A percentile compares a stretch with the other conserved stretches of the same genome.
Conservation (phyloP, 371 early-diverging fungal genomes). For the Apophysomyces elegans region DNA sequence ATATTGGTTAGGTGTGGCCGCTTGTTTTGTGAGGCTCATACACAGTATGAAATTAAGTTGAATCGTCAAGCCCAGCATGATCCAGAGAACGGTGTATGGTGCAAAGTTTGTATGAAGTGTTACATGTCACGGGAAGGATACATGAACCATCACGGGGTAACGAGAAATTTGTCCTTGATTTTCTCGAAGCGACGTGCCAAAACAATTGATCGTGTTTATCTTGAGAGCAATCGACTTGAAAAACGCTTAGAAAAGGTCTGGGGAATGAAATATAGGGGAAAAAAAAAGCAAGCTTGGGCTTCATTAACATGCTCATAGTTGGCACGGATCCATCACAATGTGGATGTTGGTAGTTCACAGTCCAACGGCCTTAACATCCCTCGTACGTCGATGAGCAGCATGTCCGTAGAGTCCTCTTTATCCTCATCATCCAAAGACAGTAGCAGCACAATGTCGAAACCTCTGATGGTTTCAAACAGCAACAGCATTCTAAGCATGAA, state of each 20-base stretch:
- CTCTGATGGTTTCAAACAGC: slow-evolving; percentile 39
- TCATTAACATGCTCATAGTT: slow-evolving; percentile 20
- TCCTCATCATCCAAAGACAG: slow-evolving; percentile 46
- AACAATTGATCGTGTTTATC: slow-evolving; percentile 65
- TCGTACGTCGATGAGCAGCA: slow-evolving; percentile 25
- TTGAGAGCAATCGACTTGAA: slow-evolving; percentile 87
- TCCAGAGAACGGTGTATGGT: slow-evolving; percentile 71
- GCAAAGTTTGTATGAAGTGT: slow-evolving; percentile 78
- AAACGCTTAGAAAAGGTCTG: slow-evolving; percentile 81
- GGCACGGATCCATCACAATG: slow-evolving; percentile 42
- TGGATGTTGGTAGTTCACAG: slow-evolving; percentile 26
- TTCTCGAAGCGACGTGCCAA: slow-evolving; percentile 65
- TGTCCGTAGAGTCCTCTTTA: slow-evolving; percentile 33
- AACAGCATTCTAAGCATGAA: slow-evolving; percentile 53
- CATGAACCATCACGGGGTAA: slow-evolving; percentile 54
- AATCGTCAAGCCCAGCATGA: slow-evolving; percentile 72
- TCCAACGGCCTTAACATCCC: slow-evolving; percentile 17
- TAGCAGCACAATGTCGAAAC: slow-evolving; percentile 40
- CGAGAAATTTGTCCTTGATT: slow-evolving; percentile 50
- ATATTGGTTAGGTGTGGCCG: slow-evolving; percentile 66
- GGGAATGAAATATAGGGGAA: neutral
- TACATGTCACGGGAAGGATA: slow-evolving; percentile 61
- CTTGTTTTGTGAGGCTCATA: slow-evolving; percentile 73
- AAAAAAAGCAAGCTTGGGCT: neutral
- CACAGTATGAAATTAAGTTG: slow-evolving; percentile 72